A percentile compares a stretch with the other conserved stretches of the same genome.
Conservation (phyloP, 805 yeast species). For the Pichia exigua region DNA sequence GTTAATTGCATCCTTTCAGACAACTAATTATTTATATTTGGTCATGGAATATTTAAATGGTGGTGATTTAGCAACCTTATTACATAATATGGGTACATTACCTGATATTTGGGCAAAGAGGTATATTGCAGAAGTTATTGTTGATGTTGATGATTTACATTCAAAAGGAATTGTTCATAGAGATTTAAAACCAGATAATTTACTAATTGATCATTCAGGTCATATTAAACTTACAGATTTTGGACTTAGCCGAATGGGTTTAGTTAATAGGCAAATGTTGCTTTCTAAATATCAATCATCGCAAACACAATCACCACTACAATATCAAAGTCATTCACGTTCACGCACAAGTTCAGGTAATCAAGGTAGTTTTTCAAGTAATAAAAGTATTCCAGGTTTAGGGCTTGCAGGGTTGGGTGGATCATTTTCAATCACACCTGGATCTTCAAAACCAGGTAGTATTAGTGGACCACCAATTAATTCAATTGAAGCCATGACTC, state of each 20-base stretch:
- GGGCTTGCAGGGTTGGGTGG: slow-evolving; percentile 2
- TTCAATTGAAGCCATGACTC: background rate
- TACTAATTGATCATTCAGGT: slow-evolving; percentile 78
- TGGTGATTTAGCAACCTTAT: slow-evolving; percentile 86
- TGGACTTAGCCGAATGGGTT: slow-evolving; percentile 86
- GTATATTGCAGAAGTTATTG: slow-evolving; percentile 83
- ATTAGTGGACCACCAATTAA: slow-evolving; percentile 2
- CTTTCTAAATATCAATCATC: slow-evolving; percentile 1
- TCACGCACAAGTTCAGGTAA: background rate
- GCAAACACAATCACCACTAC: background rate
- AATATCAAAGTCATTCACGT: background rate
- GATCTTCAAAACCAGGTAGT: slow-evolving; percentile 8
- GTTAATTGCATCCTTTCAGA: slow-evolving; percentile 81
- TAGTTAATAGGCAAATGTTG: slow-evolving; percentile 67
- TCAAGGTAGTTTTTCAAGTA: slow-evolving; percentile 6
- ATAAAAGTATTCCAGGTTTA: slow-evolving; percentile 2
- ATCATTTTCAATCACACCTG: slow-evolving; percentile 5
- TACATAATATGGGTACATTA: slow-evolving; percentile 72
- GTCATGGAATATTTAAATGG: slow-evolving; percentile 97
- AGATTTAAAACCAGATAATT: slow-evolving; percentile 91
- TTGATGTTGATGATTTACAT: slow-evolving; percentile 88
- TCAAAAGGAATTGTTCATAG: slow-evolving; percentile 85
- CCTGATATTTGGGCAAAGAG: slow-evolving; percentile 82
- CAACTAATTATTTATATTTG: slow-evolving; percentile 72
- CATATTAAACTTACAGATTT: slow-evolving; percentile 92